Conservation (phyloP, 805 yeast species). For the Sporopachydermia lactativora region DNA sequence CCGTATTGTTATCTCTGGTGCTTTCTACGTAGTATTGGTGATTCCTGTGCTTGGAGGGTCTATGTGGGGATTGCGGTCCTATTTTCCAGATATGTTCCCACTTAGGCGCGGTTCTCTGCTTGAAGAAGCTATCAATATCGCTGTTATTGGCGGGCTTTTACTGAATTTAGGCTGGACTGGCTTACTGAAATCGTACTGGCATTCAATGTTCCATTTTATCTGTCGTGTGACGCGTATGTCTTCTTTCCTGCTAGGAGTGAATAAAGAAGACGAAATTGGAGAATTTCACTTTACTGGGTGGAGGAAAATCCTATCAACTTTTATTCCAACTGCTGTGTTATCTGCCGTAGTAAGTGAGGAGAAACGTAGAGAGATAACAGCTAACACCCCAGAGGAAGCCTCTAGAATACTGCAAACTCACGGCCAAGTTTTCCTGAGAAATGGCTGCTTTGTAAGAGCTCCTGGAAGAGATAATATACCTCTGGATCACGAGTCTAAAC, state of each 20-base stretch:
- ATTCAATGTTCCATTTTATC: background rate
- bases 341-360: background rate
- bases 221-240: background rate
- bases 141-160: background rate
- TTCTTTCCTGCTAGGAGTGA: background rate
- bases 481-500: background rate
- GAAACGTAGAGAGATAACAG: background rate
- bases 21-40: background rate
- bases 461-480: constrained; percentile 1
- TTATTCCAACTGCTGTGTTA: background rate
- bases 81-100: background rate
- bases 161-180: background rate
- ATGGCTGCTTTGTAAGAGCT: background rate
- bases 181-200: background rate
- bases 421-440: background rate
- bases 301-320: too few relatives aligned
- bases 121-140: too few relatives aligned
- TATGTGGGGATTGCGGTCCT: background rate
- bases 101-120: too few relatives aligned
- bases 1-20: background rate
- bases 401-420: background rate
- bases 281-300: background rate
- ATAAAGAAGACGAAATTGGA: background rate
- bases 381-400: background rate
- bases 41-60: background rate